phyloP scores from a whole-genome alignment of 2,329 filamentous ascomycete genomes.

The Cercospora sojina region DNA sequence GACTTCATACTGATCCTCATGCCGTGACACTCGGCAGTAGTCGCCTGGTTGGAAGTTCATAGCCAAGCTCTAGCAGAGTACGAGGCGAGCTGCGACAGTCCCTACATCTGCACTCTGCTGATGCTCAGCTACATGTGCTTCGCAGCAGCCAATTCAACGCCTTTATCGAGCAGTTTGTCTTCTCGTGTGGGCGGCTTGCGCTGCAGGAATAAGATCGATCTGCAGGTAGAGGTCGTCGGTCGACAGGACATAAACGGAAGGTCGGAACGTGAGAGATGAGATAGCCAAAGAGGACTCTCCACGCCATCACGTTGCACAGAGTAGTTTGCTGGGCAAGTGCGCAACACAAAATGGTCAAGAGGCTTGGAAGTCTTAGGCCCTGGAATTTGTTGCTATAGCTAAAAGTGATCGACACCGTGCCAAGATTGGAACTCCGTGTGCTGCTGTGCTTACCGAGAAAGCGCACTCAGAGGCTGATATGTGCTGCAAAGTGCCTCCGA shows the following conservation, averaged over 20 bases:
- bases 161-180: background rate
- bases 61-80: background rate
- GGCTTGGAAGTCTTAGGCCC: background rate
- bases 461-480: background rate
- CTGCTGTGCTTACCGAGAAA: background rate
- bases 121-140: background rate
- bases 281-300: background rate
- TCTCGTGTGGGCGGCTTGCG: background rate
- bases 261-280: background rate
- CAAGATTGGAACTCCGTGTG: background rate
- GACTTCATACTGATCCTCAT: no score
- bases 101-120: background rate
- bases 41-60: background rate
- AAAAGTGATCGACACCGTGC: background rate
- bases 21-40: background rate
- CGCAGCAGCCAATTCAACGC: background rate
- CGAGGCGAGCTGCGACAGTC: background rate
- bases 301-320: background rate
- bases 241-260: background rate
- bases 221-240: background rate
- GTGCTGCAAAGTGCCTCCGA: background rate
- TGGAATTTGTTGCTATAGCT: background rate
- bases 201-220: background rate
- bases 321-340: background rate
- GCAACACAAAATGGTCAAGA: background rate